These are phyloP conservation scores for Globisporangium rhizosaccharum DNA, from an alignment of 352 stramenopile species.

Conservation along the genomic window DNA sequence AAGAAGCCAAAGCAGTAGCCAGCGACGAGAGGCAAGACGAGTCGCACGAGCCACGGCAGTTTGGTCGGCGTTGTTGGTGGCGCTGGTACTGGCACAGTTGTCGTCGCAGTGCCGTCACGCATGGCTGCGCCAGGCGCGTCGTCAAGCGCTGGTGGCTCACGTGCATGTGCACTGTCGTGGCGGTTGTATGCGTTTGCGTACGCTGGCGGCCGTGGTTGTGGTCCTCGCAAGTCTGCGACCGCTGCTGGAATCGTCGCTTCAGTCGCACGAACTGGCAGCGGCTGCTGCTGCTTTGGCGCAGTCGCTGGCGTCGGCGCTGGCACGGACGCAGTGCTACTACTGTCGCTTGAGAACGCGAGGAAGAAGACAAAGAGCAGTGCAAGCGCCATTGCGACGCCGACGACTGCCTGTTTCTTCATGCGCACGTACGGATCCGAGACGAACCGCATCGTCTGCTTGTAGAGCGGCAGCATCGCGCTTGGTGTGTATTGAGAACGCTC, in stretches of 20 bases:
- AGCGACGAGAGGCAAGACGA: slow-evolving; percentile 67
- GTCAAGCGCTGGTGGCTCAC: neutral
- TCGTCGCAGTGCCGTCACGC: neutral
- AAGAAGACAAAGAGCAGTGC: slow-evolving; percentile 58
- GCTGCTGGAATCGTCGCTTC: neutral
- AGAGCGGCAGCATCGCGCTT: slow-evolving; percentile 40
- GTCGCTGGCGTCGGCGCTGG: slow-evolving; percentile 1
- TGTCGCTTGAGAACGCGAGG: slow-evolving; percentile 23
- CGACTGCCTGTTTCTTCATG: slow-evolving; percentile 46
- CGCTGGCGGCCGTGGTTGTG: neutral
- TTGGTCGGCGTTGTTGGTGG: slow-evolving; percentile 5
- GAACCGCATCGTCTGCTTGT: slow-evolving; percentile 62
- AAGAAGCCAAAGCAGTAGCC: slow-evolving; percentile 85
- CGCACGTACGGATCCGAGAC: slow-evolving; percentile 48
- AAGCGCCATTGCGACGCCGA: slow-evolving; percentile 29
- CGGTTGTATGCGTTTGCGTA: neutral
- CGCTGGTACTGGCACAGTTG: neutral
- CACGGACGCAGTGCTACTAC: neutral
- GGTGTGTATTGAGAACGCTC: too few relatives aligned
- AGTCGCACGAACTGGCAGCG: neutral
- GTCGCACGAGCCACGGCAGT: slow-evolving; percentile 45
- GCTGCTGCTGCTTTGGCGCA: slow-evolving; percentile 2
- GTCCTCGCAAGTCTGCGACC: neutral
- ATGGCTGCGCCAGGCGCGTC: slow-evolving; percentile 1
- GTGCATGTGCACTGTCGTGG: neutral